These are phyloP conservation scores for Russula vinacea DNA, from an alignment of 768 basidiomycete species.

Conservation along the genomic window DNA sequence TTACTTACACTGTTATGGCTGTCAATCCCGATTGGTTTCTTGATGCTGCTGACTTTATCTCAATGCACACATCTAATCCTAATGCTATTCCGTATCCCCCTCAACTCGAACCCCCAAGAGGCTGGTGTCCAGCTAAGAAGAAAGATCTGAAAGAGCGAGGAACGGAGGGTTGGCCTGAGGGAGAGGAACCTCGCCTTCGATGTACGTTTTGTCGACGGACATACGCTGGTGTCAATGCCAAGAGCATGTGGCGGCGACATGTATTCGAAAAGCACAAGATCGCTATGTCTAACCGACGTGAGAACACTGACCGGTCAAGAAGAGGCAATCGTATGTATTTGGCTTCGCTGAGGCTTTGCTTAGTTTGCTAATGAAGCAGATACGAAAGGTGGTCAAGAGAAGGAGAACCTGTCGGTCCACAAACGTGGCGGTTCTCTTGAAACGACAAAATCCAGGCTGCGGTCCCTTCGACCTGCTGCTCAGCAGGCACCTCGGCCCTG, in stretches of 20 bases:
- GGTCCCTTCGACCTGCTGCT: conserved; percentile 30
- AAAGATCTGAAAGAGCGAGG: conserved; percentile 71
- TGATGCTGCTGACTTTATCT: conserved; percentile 59
- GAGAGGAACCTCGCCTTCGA: conserved; percentile 72
- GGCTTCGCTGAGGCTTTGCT: conserved; percentile 9
- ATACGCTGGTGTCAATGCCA: conserved; percentile 83
- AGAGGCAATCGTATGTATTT: conserved; percentile 52
- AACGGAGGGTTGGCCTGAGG: conserved; percentile 71
- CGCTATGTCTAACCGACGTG: conserved; percentile 83
- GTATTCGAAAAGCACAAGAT: conserved; percentile 90
- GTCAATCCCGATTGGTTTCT: conserved; percentile 80
- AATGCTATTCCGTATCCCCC: conserved; percentile 68
- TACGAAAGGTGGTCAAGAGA: conserved; percentile 53
- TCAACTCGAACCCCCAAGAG: conserved; percentile 75
- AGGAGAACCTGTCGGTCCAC: conserved; percentile 42
- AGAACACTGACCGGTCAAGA: conserved; percentile 60
- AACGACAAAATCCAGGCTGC: conserved; percentile 26
- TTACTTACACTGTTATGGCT: conserved; percentile 70
- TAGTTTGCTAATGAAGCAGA: conserved; percentile 39
- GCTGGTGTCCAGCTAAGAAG: conserved; percentile 86
- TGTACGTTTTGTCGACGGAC: conserved; percentile 83
- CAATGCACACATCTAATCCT: conserved; percentile 45
- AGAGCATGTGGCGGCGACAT: conserved; percentile 88
- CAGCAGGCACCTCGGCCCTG: conserved; percentile 17
- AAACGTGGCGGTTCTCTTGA: conserved; percentile 26